phyloP scores from a whole-genome alignment of 2,329 filamentous ascomycete genomes.

The Nannizziopsis barbatae region DNA sequence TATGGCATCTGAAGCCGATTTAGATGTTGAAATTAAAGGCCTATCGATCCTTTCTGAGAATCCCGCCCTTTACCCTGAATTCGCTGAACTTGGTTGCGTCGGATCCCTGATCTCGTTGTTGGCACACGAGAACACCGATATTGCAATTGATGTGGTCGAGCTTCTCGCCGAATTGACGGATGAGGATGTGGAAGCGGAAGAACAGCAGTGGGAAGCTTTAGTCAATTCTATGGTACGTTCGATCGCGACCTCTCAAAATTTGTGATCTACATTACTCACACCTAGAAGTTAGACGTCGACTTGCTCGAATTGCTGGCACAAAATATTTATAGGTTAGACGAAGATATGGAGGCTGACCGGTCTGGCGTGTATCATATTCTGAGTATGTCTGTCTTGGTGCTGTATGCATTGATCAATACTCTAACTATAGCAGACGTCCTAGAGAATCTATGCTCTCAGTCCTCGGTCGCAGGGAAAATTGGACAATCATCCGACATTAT shows the following conservation, averaged over 20 bases:
- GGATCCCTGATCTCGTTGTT: conserved; percentile 67
- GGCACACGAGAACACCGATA: conserved; percentile 93
- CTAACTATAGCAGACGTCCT: conserved; percentile 47
- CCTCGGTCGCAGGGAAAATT: conserved; percentile 57
- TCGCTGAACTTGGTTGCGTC: conserved; percentile 62
- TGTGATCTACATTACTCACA: conserved; percentile 6
- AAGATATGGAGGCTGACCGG: conserved; percentile 59
- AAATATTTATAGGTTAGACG: conserved; percentile 66
- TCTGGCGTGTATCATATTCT: conserved; percentile 80
- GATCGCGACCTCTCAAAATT: neutral
- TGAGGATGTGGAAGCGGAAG: conserved; percentile 73
- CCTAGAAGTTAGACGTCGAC: conserved; percentile 31
- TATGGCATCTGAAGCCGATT: conserved; percentile 74
- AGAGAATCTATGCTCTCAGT: conserved; percentile 71
- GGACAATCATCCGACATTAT: conserved; percentile 58
- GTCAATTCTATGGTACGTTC: conserved; percentile 48
- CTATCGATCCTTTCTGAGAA: conserved; percentile 82
- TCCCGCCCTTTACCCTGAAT: conserved; percentile 68
- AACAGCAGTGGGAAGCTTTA: conserved; percentile 68
- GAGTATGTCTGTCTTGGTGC: conserved; percentile 25
- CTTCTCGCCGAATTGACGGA: conserved; percentile 85
- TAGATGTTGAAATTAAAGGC: conserved; percentile 77
- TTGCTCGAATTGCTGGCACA: conserved; percentile 35
- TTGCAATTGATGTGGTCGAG: conserved; percentile 82
- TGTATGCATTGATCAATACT: neutral